Conservation (phyloP, 2,329 filamentous ascomycete species). For the Calonectria multiphialidica region DNA sequence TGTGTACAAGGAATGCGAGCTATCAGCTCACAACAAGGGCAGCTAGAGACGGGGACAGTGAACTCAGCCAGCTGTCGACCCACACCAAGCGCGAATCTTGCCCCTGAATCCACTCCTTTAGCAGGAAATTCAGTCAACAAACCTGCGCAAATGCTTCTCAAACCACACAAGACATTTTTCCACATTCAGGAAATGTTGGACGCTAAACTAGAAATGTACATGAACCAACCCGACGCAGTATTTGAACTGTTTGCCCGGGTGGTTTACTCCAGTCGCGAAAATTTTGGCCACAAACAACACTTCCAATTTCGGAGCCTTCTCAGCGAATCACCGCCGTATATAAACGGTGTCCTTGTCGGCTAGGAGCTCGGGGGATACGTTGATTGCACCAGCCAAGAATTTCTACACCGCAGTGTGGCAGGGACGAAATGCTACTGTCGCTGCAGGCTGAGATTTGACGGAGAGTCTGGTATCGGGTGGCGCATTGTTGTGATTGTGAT, state of each 20-base stretch:
- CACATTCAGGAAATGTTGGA: slow-evolving; percentile 71
- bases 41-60: slow-evolving; percentile 12
- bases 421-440: slow-evolving; percentile 48
- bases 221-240: slow-evolving; percentile 52
- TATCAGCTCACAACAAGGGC: background rate
- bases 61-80: background rate
- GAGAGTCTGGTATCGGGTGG: slow-evolving; percentile 39
- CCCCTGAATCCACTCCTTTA: slow-evolving; percentile 12
- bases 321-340: slow-evolving; percentile 66
- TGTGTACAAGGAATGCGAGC: slow-evolving; percentile 19
- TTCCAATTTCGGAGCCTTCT: slow-evolving; percentile 76
- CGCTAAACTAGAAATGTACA: slow-evolving; percentile 52
- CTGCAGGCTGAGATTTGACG: slow-evolving; percentile 42
- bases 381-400: slow-evolving; percentile 40
- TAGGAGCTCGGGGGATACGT: slow-evolving; percentile 44
- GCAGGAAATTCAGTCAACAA: slow-evolving; percentile 6
- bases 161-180: slow-evolving; percentile 66
- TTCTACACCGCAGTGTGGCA: slow-evolving; percentile 33
- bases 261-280: slow-evolving; percentile 67
- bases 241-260: slow-evolving; percentile 76
- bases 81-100: background rate
- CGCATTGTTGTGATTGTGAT: slow-evolving; percentile 42
- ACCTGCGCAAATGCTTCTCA: slow-evolving; percentile 17
- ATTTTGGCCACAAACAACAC: slow-evolving; percentile 63
- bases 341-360: slow-evolving; percentile 44